Base-by-base conservation (phyloP, 1,284 basidiomycete genomes). In the Xerocomus nothofagi region DNA sequence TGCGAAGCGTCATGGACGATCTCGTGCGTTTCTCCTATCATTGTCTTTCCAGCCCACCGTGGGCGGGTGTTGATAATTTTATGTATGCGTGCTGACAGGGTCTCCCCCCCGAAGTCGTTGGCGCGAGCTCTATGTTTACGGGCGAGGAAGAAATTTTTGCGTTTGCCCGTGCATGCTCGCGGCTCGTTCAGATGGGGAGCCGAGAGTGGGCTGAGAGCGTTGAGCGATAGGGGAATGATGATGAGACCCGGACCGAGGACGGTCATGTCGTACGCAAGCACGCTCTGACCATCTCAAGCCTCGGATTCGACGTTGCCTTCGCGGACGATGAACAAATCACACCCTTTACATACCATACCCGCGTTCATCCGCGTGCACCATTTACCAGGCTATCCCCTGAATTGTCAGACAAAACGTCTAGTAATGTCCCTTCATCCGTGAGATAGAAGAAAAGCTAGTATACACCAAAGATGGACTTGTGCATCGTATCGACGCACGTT, bases 101-200 rank as follows among this genome's bases (percentile, higher is more conserved):
- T n/a, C 72, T 95, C 2, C 78, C 84, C 3, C 76, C 79, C 14
- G 83, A 91, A 21, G 73, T 81, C 21, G 84, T 94, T 15, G 90
- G 92, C 23, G 76, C 78, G 2, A 89, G 88, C 49, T 88, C 91
- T 20, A 88, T 98, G 70, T 98, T 97, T 67, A 86, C 85, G 0
- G 92, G 93, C 4, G 93, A 97, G 62, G 94, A 97, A 69, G 94
- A 98, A 70, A 67, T 96, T 7, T 97, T 98, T 67, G 94, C 94
- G 1, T 98, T 96, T 68, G 93, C 93, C 10, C 79, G 94, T 42
- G 94, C 93, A 31, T 94, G 93, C 62, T 93, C 91, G 26, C 79
- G 93, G 42, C 73, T 97, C 23, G 88, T 92, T 29, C 86, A 97
- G 70, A 96, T 97, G 93, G 90, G 93, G 39, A 91, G 88, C 63